These are phyloP conservation scores for Helicostylum pulchrum DNA, from an alignment of 192 early-diverging fungal species.

Conservation along the genomic window DNA sequence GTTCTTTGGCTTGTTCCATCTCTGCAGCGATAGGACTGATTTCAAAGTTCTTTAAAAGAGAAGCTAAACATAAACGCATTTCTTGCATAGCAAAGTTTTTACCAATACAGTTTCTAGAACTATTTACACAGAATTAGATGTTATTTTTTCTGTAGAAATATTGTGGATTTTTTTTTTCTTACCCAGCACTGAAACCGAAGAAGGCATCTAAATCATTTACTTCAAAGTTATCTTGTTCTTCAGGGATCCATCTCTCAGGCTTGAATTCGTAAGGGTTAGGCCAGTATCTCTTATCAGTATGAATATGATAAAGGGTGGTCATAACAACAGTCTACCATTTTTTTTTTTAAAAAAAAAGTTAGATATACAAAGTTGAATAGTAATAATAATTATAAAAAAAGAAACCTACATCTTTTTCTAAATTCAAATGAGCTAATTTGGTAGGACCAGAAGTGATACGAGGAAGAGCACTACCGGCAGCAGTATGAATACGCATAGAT, in stretches of 20 bases:
- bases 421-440: conserved; percentile 36
- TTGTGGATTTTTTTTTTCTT: neutral
- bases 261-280: conserved; percentile 22
- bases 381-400: neutral
- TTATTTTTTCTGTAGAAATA: neutral
- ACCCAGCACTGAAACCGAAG: conserved; percentile 49
- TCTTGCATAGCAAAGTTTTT: conserved; percentile 50
- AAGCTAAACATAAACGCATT: conserved; percentile 47
- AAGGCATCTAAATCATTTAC: conserved; percentile 41
- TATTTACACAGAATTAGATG: neutral
- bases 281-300: conserved; percentile 22
- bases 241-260: conserved; percentile 33
- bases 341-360: too few species aligned
- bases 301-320: conserved; percentile 7
- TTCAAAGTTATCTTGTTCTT: neutral
- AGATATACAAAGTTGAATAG: too few species aligned
- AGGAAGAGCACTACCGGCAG: conserved; percentile 36
- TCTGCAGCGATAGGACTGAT: conserved; percentile 49
- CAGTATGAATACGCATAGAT: conserved; percentile 43
- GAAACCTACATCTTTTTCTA: conserved; percentile 40
- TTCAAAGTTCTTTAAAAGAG: conserved; percentile 42
- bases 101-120: conserved; percentile 51
- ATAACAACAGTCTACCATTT: conserved; percentile 17
- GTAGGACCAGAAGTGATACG: conserved; percentile 38
- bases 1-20: conserved; percentile 59